These are phyloP conservation scores for Amanita pseudoporphyria DNA, from an alignment of 768 basidiomycete genomes.

Conservation along the genomic window DNA sequence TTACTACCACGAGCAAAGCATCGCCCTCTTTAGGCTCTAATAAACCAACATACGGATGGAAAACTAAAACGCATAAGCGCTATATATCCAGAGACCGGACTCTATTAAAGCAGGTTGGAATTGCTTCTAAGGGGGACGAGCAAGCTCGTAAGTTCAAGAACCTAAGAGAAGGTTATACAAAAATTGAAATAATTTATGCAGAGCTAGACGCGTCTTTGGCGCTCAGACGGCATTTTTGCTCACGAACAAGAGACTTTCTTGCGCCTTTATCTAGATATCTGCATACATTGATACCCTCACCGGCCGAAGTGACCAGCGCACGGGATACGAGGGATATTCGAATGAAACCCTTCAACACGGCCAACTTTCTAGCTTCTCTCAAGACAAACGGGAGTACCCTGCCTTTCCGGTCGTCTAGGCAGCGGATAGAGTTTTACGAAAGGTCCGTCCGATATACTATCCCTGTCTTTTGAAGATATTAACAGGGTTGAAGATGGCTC, in stretches of 20 bases:
- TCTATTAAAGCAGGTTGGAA: constrained; percentile 65
- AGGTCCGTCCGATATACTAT: constrained; percentile 15
- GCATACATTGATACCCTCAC: constrained; percentile 74
- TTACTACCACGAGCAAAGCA: constrained; percentile 3
- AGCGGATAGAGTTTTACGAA: constrained; percentile 68
- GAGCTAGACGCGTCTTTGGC: constrained; percentile 53
- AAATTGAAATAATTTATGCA: constrained; percentile 15
- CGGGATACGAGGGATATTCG: constrained; percentile 25
- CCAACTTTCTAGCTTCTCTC: constrained; percentile 63
- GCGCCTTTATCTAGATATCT: constrained; percentile 90
- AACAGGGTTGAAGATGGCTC: constrained; percentile 38
- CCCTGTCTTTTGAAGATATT: neutral
- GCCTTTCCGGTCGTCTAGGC: constrained; percentile 61
- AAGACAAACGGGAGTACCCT: constrained; percentile 60
- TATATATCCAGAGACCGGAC: constrained; percentile 78
- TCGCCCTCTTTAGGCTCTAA: constrained; percentile 11
- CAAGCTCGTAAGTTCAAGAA: constrained; percentile 36
- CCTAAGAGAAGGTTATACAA: constrained; percentile 1
- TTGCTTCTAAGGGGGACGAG: constrained; percentile 39
- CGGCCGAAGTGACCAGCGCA: constrained; percentile 36
- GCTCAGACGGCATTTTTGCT: constrained; percentile 74
- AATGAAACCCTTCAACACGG: constrained; percentile 61
- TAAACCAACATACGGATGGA: constrained; percentile 67
- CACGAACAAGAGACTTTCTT: constrained; percentile 77
- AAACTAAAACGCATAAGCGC: constrained; percentile 68